phyloP scores from a whole-genome alignment of 169 alveolate genomes.

The Plasmodium vivax region DNA sequence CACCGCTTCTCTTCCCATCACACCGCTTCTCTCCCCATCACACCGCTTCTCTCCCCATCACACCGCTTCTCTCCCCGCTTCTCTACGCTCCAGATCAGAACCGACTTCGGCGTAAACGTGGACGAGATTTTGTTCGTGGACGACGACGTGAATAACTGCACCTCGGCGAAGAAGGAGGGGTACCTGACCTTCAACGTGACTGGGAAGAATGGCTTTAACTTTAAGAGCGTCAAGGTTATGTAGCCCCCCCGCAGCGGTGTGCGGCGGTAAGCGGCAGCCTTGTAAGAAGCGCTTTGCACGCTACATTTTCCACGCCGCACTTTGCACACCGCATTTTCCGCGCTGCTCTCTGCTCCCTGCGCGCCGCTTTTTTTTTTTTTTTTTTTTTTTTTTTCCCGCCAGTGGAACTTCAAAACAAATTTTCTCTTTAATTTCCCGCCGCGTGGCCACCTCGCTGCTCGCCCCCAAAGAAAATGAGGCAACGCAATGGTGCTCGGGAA shows the following conservation, averaged over 20 bases:
- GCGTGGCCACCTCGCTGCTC: neutral
- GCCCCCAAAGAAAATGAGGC: neutral
- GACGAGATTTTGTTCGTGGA: slow-evolving; percentile 54
- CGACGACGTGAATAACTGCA: slow-evolving; percentile 52
- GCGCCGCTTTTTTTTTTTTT: no score
- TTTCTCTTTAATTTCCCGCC: neutral
- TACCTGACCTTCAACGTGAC: slow-evolving; percentile 51
- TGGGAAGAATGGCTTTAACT: slow-evolving; percentile 67
- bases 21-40: neutral
- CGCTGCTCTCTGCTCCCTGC: neutral
- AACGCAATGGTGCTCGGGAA: neutral
- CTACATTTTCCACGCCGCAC: neutral
- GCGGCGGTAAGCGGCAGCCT: no score
- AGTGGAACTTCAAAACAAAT: neutral
- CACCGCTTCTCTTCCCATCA: neutral
- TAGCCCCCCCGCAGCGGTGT: neutral
- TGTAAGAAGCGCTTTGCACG: neutral
- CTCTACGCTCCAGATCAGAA: slow-evolving; percentile 2
- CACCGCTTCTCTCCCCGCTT: neutral
- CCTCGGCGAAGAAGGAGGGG: slow-evolving; percentile 54
- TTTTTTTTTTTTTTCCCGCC: neutral
- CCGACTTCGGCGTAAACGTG: slow-evolving; percentile 15
- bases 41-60: neutral
- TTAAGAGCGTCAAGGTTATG: slow-evolving; percentile 22
- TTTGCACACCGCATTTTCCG: no score